phyloP scores from a whole-genome alignment of 1,284 basidiomycete species.

The Trichosporon asahii region DNA sequence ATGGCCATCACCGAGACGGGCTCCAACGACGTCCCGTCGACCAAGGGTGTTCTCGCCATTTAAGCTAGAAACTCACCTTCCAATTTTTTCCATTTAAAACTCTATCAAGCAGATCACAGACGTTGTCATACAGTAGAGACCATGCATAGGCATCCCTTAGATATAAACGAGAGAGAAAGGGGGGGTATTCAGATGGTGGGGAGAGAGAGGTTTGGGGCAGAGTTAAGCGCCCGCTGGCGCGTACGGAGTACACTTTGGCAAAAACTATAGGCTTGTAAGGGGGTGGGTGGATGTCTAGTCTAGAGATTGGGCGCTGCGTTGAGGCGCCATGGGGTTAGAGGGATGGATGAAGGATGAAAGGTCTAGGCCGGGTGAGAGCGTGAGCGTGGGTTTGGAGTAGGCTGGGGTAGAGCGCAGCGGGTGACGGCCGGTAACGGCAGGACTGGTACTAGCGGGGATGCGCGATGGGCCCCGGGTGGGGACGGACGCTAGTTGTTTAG shows the following conservation, averaged over 20 bases:
- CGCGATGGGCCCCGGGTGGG: neutral
- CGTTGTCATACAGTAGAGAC: slow-evolving; percentile 3
- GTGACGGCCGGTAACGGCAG: too few relatives aligned
- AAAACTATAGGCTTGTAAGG: neutral
- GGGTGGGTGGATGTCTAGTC: neutral
- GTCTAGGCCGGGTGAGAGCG: too few relatives aligned
- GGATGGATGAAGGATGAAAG: too few relatives aligned
- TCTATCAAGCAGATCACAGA: neutral
- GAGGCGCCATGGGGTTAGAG: neutral
- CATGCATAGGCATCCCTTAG: slow-evolving; percentile 1
- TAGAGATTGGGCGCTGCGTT: neutral
- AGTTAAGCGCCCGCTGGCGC: neutral
- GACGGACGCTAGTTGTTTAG: neutral
- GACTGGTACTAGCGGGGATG: neutral
- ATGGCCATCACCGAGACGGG: slow-evolving; percentile 90
- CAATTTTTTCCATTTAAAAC: neutral
- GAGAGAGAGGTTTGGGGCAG: neutral
- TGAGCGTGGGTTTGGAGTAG: neutral
- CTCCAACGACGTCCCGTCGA: slow-evolving; percentile 87
- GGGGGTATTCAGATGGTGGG: neutral
- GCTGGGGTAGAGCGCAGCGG: too few relatives aligned
- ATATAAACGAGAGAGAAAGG: slow-evolving; percentile 2
- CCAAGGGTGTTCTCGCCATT: slow-evolving; percentile 78
- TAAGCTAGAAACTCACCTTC: slow-evolving; percentile 22
- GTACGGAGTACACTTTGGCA: neutral